phyloP scores from a whole-genome alignment of 2,329 filamentous ascomycete species.

The Diplodia mutila region DNA sequence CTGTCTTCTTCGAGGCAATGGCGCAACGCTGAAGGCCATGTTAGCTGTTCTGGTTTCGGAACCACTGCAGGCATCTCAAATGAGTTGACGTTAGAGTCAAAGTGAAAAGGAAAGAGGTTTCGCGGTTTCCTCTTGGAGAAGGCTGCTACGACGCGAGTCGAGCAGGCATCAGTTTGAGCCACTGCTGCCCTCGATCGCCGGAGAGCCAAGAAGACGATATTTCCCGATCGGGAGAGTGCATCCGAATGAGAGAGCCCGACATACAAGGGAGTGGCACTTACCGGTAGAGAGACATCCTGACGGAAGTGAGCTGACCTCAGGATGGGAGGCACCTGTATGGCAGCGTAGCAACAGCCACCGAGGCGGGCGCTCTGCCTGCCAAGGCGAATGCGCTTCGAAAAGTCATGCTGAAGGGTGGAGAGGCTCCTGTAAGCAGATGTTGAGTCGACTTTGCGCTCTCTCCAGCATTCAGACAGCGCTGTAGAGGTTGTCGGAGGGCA shows the following conservation, averaged over 20 bases:
- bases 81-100: neutral
- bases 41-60: neutral
- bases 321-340: neutral
- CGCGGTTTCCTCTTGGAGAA: neutral
- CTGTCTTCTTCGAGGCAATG: neutral
- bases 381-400: too few species aligned
- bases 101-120: neutral
- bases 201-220: neutral
- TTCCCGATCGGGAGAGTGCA: neutral
- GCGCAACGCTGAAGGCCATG: neutral
- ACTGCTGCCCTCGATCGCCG: neutral
- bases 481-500: slow-evolving; percentile 22
- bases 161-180: slow-evolving; percentile 12
- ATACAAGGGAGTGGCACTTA: neutral
- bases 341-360: neutral
- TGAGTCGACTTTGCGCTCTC: slow-evolving; percentile 1
- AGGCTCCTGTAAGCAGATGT: neutral
- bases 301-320: neutral
- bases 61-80: neutral
- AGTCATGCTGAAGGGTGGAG: neutral
- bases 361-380: neutral
- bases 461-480: slow-evolving; percentile 1
- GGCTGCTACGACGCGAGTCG: neutral
- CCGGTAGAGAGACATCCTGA: neutral
- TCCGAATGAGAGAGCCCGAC: too few species aligned